Evolutionary conservation across 2,329 filamentous ascomycete species (phyloP), one percentile per base, ranked within the genome.

Genomic region (Diaporthe sp.): DNA sequence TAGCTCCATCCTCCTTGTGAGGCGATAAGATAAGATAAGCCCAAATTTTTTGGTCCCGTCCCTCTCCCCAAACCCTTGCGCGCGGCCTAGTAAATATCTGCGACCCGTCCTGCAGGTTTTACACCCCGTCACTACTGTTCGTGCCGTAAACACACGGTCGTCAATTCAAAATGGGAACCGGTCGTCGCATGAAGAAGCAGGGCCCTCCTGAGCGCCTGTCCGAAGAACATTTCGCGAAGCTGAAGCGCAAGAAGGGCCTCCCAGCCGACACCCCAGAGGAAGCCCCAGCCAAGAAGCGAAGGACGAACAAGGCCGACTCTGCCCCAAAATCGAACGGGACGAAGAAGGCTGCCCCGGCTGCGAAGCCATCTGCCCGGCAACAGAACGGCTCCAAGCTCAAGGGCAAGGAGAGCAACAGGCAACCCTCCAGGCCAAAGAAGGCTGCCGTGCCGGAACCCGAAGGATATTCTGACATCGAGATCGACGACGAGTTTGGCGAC

Each of bases 101-200:
- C 51, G 49, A 57, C 71, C 49, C 37, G 8, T 34, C 20, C 31
- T 28, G 39, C 44, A 17, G 42, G 34, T 5, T 13, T 47, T 39
- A 42, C n/a, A 58, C 25, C 13, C 31, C 47, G 4, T 17, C 2
- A 20, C 31, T 37, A 13, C 31, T 51, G 37, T 15, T n/a, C 47
- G 47, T 53, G 31, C 34, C 71, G 28, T 75, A 76, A 78, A 74
- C 78, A 75, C 79, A 83, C 34, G 34, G 20, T 37, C 1, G 13
- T 12, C 3, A 12, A 25, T 22, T 57, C 83, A 92, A 84, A 82
- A 98, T 98, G 96, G 96, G 95, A 88, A 91, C 92, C 77, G 94
- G 95, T 84, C 94, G 95, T 84, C 95, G 96, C 81, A 97, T 98
- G 93, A 94, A 96, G 85, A 98, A 98, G 87, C 97, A 98, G 90